Conservation (phyloP, 106 monocot genomes). For the Apostasia shenzhenica region DNA sequence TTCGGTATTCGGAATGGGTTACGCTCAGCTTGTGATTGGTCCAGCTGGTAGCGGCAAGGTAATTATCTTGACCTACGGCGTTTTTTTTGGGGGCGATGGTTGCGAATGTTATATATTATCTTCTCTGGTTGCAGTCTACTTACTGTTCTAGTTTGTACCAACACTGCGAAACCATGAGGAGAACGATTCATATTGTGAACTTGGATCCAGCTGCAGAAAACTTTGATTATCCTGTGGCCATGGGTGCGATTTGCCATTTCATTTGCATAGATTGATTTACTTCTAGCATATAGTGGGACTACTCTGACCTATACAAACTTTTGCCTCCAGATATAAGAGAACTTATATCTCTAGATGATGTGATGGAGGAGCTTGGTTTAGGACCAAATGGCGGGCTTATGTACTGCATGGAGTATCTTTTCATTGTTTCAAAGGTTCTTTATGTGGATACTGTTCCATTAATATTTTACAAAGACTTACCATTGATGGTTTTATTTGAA, state of each 20-base stretch:
- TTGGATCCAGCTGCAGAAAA: conserved; percentile 90
- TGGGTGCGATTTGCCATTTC: conserved; percentile 29
- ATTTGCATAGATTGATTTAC: not conserved
- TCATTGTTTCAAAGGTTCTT: not conserved
- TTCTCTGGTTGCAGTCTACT: conserved; percentile 46
- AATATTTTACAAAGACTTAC: too few relatives aligned
- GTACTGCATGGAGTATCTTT: conserved; percentile 98
- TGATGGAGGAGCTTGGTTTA: conserved; percentile 84
- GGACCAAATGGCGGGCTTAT: conserved; percentile 91
- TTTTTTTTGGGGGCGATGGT: not conserved
- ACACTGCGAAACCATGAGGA: conserved; percentile 59
- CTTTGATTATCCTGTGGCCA: conserved; percentile 78
- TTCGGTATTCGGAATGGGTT: conserved; percentile 45
- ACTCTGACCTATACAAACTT: conserved; percentile 2
- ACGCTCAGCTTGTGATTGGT: conserved; percentile 88
- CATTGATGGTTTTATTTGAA: not conserved
- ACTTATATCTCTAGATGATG: conserved; percentile 89
- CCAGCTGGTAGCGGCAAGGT: conserved; percentile 99
- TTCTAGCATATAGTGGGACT: not conserved
- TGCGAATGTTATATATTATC: not conserved
- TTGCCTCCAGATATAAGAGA: conserved; percentile 75
- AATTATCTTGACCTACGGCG: not conserved
- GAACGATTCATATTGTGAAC: conserved; percentile 79
- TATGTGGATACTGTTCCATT: not conserved
- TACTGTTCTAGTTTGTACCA: conserved; percentile 88